These are phyloP conservation scores for Aspergillus steynii DNA, from an alignment of 495 filamentous ascomycete species.

Conservation along the genomic window DNA sequence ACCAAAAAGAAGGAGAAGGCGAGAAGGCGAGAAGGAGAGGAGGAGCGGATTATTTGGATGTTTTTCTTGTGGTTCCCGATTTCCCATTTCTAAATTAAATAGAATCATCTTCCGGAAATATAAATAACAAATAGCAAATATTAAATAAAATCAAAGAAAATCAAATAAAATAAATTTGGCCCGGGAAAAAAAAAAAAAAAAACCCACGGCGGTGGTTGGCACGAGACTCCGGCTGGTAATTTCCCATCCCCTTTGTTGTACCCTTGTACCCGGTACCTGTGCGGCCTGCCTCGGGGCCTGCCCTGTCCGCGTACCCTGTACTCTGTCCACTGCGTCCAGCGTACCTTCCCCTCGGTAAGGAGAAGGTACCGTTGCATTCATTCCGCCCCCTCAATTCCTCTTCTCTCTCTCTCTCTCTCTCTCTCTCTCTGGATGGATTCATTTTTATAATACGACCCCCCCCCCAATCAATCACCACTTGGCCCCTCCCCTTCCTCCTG, in stretches of 20 bases:
- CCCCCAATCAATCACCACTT: too few relatives aligned
- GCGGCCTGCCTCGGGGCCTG: too few relatives aligned
- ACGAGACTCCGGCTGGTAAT: not conserved
- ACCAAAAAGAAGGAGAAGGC: not conserved
- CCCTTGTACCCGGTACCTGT: not conserved
- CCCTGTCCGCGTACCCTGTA: too few relatives aligned
- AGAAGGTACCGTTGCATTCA: not conserved
- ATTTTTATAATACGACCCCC: not conserved
- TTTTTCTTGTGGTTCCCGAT: not conserved
- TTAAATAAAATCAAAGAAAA: too few relatives aligned
- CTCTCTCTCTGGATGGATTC: not conserved
- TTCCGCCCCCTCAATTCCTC: too few relatives aligned
- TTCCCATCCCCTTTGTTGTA: not conserved
- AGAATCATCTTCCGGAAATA: not conserved
- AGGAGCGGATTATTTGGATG: conserved; percentile 1
- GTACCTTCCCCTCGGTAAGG: not conserved
- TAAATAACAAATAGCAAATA: too few relatives aligned
- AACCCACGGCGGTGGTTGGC: not conserved
- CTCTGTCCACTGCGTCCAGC: not conserved
- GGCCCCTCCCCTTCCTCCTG: too few relatives aligned
- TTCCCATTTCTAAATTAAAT: not conserved
- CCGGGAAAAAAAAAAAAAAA: conserved; percentile 1
- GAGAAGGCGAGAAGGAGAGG: conserved; percentile 8
- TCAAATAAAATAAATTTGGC: not conserved
- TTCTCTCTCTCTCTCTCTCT: not conserved